phyloP scores from a whole-genome alignment of 2,329 filamentous ascomycete species.

The Diaporthe amygdali region DNA sequence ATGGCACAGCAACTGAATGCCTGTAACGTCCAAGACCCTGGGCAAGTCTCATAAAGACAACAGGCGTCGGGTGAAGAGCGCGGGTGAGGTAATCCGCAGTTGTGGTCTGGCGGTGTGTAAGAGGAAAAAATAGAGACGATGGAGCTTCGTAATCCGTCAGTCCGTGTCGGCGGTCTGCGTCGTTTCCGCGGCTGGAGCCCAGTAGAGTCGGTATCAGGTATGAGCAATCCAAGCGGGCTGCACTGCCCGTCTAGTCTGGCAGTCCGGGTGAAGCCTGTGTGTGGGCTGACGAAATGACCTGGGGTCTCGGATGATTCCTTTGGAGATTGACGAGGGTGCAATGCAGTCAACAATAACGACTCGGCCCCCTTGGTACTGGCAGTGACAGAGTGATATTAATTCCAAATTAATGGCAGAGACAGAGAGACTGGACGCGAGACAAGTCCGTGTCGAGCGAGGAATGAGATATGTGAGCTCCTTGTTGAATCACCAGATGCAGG shows the following conservation, averaged over 20 bases:
- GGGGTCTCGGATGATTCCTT: not conserved
- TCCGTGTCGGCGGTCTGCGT: constrained; percentile 6
- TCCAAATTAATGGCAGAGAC: not conserved
- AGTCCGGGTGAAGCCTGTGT: not conserved
- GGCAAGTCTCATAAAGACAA: not conserved
- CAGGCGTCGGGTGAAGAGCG: not conserved
- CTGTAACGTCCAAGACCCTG: constrained; percentile 22
- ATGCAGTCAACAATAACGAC: not conserved
- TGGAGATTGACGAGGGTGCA: not conserved
- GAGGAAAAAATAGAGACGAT: constrained; percentile 13
- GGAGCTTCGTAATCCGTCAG: not conserved
- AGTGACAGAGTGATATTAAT: no score
- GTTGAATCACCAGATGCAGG: not conserved
- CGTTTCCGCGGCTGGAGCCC: not conserved
- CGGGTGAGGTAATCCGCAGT: constrained; percentile 22
- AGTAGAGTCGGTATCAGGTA: not conserved
- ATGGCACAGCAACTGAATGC: constrained; percentile 31
- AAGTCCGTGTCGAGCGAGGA: not conserved
- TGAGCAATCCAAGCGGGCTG: not conserved
- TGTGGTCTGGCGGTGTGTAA: constrained; percentile 29
- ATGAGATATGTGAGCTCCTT: not conserved
- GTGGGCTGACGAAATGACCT: not conserved
- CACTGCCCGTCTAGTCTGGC: constrained; percentile 5
- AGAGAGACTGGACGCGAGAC: not conserved
- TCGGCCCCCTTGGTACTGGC: not conserved